phyloP scores from a whole-genome alignment of 1,284 basidiomycete species.

The Irpex rosettiformis region DNA sequence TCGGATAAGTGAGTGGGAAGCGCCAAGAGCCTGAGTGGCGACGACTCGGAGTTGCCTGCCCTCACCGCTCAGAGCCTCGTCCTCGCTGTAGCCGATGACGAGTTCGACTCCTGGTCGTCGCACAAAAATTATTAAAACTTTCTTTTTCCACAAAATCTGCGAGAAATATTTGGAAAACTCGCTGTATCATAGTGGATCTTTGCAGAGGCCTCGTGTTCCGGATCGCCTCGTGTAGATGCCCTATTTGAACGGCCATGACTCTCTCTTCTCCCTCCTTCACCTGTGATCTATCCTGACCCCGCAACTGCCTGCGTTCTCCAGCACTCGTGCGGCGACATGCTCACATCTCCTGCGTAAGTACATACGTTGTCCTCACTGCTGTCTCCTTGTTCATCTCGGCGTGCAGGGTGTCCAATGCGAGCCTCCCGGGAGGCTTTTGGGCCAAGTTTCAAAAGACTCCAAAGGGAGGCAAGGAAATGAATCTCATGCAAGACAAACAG shows the following conservation, averaged over 20 bases:
- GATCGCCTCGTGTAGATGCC: slow-evolving; percentile 22
- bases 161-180: background rate
- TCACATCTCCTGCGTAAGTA: slow-evolving; percentile 75
- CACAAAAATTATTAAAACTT: background rate
- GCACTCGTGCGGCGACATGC: slow-evolving; percentile 42
- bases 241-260: slow-evolving; percentile 23
- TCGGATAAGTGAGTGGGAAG: background rate
- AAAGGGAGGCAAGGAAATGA: slow-evolving; percentile 49
- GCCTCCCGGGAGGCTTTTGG: slow-evolving; percentile 54
- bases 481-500: slow-evolving; percentile 37
- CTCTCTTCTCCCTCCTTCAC: slow-evolving; percentile 14
- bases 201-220: slow-evolving; percentile 26
- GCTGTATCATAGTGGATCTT: slow-evolving; percentile 1
- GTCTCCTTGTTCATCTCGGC: slow-evolving; percentile 31
- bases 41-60: background rate
- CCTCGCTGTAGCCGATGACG: slow-evolving; percentile 3
- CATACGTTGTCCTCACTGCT: slow-evolving; percentile 22
- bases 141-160: background rate
- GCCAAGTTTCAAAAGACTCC: slow-evolving; percentile 60
- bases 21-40: too few relatives aligned
- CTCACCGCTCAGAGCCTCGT: background rate
- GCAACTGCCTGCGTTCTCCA: slow-evolving; percentile 10
- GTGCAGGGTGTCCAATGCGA: slow-evolving; percentile 61
- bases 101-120: background rate
- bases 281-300: slow-evolving; percentile 8